Evolutionary conservation across 495 filamentous ascomycete genomes (phyloP), one percentile per base, ranked within the genome.

Genomic region (Trichocladium uniseriatum): DNA sequence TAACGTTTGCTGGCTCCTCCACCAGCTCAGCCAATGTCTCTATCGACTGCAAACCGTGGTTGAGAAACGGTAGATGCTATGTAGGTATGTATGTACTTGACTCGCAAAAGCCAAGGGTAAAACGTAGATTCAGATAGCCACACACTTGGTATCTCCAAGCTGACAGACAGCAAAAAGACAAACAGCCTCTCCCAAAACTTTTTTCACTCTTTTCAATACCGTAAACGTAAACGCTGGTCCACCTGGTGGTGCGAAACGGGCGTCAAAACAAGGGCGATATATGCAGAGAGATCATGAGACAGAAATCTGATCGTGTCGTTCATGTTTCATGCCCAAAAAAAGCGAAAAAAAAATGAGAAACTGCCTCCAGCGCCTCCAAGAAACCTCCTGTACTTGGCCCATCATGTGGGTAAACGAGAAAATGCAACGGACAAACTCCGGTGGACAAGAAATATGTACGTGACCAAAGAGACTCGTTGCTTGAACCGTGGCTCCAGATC

Each of bases 241-340:
- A 14, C 3, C 16, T 6, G 35, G 18, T 37, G 3, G 18, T 15
- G 14, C 44, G 34, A 38, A 32, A 4, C 28, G 3, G 31, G 31
- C 3, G 31, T 5, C 5, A 41, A 16, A 9, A 21, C 18, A 32
- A 2, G 36, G 45, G 37, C 18, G 37, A 13, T 22, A 16, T 32
- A 42, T 49, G 37, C 38, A 14, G 19, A 43, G 16, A 21, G 19
- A 21, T 29, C 39, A 56, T 48, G 27, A 48, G 47, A 31, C 50
- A 43, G 43, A 50, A 28, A 20, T 16, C 1, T 16, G 28, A 52
- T 29, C 54, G 51, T 40, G 51, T 57, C 56, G 53, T 56, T 50
- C 36, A 50, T 51, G 47, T 37, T 16, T 43, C 38, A 20, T 37
- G 47, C 35, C 49, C 41, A 45, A 45, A 40, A 42, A 45, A 20